Evolutionary conservation across 345 rosid genomes (phyloP), one percentile per base, ranked within the genome.

Genomic region (Camelina sativa): DNA sequence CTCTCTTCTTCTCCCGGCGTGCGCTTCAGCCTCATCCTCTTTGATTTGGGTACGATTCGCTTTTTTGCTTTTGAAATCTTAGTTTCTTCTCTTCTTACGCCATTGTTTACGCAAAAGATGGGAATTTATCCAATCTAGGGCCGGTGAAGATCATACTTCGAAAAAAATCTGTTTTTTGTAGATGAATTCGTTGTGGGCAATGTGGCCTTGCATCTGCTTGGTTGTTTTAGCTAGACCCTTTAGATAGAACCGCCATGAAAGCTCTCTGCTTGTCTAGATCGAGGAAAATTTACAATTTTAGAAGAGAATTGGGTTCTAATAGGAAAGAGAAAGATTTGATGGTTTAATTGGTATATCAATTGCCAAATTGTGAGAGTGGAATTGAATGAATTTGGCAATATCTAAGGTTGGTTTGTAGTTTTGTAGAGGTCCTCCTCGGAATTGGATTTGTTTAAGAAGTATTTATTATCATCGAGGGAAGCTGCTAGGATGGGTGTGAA

Each of bases 401-500:
- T 55, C 46, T 64, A 7, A 71, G 62, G 38, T 12, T 41, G 50
- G 23, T 23, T 69, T 63, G 25, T 55, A 15, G 13, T 44, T 51
- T 72, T 10, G 11, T 62, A 40, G 82, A 40, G 82, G 71, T 54
- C 19, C 43, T 35, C 15, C 43, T 23, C 16, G 11, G 25, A 4
- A 11, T 56, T 48, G 3, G 56, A 71, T 5, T 72, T 17, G 56
- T 50, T 46, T 19, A 6, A 0, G 2, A 30, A 69, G 48, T 17
- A 38, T 23, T 78, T 17, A 38, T 23, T 78, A 0, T 6, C 34
- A 7, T 69, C 11, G 62, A 57, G 37, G 61, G 43, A 61, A 79
- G 79, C 63, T 40, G 50, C 30, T 50, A 67, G 62, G 73, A 95
- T 92, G 98, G 91, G 95, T 48, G 52, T 96, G 58, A 91, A 86